Conservation (phyloP, 2,329 filamentous ascomycete species). For the Botrytis medusae region DNA sequence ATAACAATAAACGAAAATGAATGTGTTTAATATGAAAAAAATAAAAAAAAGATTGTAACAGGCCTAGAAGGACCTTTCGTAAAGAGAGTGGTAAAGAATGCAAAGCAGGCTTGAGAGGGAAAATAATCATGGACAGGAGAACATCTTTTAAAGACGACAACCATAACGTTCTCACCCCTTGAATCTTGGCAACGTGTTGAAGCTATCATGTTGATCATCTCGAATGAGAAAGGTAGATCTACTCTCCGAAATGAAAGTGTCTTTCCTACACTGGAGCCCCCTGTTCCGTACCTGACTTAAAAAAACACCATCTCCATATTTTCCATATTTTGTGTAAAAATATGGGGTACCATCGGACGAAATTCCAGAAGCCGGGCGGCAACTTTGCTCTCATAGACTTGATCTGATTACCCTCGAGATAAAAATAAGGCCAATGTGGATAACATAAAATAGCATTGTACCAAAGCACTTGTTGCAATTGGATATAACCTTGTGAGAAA, state of each 20-base stretch:
- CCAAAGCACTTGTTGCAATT: neutral
- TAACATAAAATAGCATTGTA: neutral
- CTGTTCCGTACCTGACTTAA: neutral
- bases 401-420: neutral
- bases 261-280: neutral
- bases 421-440: conserved; percentile 2
- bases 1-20: conserved; percentile 13
- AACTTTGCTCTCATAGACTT: conserved; percentile 7
- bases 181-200: neutral
- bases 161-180: neutral
- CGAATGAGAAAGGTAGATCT: conserved; percentile 6
- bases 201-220: conserved; percentile 13
- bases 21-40: neutral
- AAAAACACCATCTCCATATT: conserved; percentile 9
- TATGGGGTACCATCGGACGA: conserved; percentile 8
- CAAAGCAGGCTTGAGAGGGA: conserved; percentile 11
- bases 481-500: neutral
- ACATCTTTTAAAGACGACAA: conserved; percentile 19
- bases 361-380: neutral
- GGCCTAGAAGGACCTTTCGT: conserved; percentile 19
- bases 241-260: conserved; percentile 22
- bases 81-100: conserved; percentile 21
- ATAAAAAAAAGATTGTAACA: conserved; percentile 10
- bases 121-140: conserved; percentile 9
- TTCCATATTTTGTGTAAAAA: conserved; percentile 12